A percentile compares a stretch with the other conserved stretches of the same genome.
phyloP scores from a whole-genome alignment of 2,329 filamentous ascomycete species.

The Verticillium tricorpus region DNA sequence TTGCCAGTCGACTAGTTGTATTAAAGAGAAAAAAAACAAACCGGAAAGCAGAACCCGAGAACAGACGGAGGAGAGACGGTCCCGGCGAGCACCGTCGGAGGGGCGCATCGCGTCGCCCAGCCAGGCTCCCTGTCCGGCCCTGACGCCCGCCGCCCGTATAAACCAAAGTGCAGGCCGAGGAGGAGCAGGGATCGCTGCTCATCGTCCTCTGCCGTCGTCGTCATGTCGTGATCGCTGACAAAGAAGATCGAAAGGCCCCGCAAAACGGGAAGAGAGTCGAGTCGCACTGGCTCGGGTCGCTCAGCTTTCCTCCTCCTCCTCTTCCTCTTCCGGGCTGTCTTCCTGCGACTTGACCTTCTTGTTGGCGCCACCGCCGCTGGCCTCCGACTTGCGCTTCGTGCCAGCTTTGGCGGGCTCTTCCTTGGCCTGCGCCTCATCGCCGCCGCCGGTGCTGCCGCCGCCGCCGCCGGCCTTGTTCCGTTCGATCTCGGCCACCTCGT shows the following conservation, averaged over 20 bases:
- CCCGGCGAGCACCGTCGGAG: not conserved
- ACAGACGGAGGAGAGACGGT: constrained; percentile 7
- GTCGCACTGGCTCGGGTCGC: constrained; percentile 2
- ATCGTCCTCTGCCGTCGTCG: constrained; percentile 19
- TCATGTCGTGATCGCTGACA: constrained; percentile 30
- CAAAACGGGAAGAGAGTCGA: not conserved
- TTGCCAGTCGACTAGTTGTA: constrained; percentile 35
- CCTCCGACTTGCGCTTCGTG: constrained; percentile 58
- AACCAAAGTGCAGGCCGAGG: constrained; percentile 2
- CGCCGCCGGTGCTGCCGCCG: constrained; percentile 9
- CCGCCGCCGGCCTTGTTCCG: constrained; percentile 44
- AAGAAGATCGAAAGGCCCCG: constrained; percentile 17
- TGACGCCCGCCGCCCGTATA: constrained; percentile 10
- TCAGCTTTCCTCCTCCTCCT: constrained; percentile 40
- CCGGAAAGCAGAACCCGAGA: not conserved
- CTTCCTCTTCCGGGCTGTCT: constrained; percentile 30
- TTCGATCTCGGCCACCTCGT: constrained; percentile 90
- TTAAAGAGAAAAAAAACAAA: constrained; percentile 20
- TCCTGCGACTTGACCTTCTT: constrained; percentile 52
- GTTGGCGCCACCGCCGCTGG: constrained; percentile 39
- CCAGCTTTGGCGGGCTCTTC: constrained; percentile 28
- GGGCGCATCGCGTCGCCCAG: not conserved
- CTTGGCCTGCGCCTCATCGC: not conserved
- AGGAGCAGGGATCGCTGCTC: constrained; percentile 7
- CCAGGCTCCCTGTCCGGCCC: not conserved